Evolutionary conservation across 352 stramenopile genomes (phyloP).

Genomic region (Saprolegnia parasitica): DNA sequence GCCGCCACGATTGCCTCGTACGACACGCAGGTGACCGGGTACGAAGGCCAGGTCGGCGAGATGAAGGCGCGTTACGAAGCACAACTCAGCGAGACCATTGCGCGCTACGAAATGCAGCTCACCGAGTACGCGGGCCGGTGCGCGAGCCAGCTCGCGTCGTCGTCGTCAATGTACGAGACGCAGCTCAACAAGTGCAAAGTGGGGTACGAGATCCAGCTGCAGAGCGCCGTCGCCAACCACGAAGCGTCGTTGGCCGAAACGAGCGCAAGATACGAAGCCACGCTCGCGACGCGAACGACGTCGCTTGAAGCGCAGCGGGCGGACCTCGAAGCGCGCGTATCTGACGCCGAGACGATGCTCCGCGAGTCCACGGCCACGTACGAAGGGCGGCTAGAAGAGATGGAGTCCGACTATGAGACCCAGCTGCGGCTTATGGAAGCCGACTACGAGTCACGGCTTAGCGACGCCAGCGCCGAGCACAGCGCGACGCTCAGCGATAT

Average conservation of each 20-base stretch:
- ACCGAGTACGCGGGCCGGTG: not conserved
- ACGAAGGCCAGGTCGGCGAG: conserved; percentile 6
- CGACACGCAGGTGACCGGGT: not conserved
- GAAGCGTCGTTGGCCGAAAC: conserved; percentile 1
- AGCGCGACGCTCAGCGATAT: not conserved
- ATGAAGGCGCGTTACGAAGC: conserved; percentile 12
- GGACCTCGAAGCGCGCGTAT: not conserved
- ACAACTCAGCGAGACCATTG: not conserved
- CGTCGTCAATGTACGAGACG: not conserved
- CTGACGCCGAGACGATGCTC: not conserved
- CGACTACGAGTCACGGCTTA: not conserved
- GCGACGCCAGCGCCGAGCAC: not conserved
- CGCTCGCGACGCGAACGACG: not conserved
- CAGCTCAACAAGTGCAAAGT: conserved; percentile 9
- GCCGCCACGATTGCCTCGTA: not conserved
- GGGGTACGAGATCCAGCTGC: conserved; percentile 16
- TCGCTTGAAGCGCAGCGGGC: not conserved
- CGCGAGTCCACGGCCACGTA: not conserved
- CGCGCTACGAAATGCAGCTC: not conserved
- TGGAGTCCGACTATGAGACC: not conserved
- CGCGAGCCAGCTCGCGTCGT: conserved; percentile 8
- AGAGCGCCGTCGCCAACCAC: not conserved
- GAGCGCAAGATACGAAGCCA: conserved; percentile 2
- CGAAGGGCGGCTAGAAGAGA: not conserved
- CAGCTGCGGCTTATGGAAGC: not conserved